These are phyloP conservation scores for Lonicera japonica DNA, from an alignment of 129 eudicot species.

Conservation along the genomic window DNA sequence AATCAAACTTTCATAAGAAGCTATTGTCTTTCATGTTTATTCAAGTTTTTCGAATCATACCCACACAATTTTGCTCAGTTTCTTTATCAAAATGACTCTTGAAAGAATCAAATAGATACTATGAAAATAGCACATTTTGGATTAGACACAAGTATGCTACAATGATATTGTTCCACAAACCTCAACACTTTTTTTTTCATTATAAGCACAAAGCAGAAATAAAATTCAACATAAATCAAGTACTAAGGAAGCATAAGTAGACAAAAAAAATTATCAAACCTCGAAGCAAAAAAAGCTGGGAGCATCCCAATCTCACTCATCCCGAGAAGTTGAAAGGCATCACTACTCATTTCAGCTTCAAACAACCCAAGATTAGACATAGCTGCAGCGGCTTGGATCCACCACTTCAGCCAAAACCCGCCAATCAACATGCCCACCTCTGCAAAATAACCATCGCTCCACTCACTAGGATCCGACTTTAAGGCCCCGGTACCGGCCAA, in stretches of 20 bases:
- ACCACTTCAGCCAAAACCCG: conserved; percentile 91
- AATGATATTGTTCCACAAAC: not conserved
- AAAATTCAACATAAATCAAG: not conserved
- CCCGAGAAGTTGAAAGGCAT: conserved; percentile 85
- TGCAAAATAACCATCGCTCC: conserved; percentile 96
- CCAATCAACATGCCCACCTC: conserved; percentile 89
- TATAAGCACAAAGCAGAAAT: not conserved
- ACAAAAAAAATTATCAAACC: conserved; percentile 28
- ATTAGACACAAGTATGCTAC: not conserved
- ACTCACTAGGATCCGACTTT: conserved; percentile 39
- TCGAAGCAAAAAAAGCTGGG: conserved; percentile 66
- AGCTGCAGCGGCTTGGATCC: conserved; percentile 93
- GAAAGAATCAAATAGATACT: not conserved
- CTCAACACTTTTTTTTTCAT: not conserved
- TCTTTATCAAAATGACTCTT: too few relatives aligned
- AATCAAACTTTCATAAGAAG: too few relatives aligned
- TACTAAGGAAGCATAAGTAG: not conserved
- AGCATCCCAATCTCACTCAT: conserved; percentile 95
- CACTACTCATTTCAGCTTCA: conserved; percentile 95
- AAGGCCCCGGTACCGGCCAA: conserved; percentile 88
- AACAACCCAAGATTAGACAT: conserved; percentile 88
- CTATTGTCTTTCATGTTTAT: too few relatives aligned
- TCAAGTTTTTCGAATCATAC: too few relatives aligned
- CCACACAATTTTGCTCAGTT: too few relatives aligned
- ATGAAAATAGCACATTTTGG: not conserved